phyloP scores from a whole-genome alignment of 2,329 filamentous ascomycete genomes.

The Xylariaceae sp. region DNA sequence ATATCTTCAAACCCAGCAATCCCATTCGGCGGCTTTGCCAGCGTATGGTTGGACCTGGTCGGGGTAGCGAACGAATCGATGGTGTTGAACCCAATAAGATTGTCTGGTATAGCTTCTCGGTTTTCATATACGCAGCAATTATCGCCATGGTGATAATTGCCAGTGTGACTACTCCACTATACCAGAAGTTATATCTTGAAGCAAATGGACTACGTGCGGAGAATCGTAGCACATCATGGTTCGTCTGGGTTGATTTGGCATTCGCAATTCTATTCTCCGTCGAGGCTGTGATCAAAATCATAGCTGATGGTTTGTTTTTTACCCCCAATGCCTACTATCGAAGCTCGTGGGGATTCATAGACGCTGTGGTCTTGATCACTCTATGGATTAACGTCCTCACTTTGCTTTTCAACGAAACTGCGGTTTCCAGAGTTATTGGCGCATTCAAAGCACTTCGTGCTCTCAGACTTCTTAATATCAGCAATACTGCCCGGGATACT shows the following conservation, averaged over 20 bases:
- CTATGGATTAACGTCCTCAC: slow-evolving; percentile 93
- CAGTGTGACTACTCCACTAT: slow-evolving; percentile 89
- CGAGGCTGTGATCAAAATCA: slow-evolving; percentile 85
- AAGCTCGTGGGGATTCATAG: slow-evolving; percentile 95
- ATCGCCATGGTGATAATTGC: slow-evolving; percentile 97
- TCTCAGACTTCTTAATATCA: slow-evolving; percentile 86
- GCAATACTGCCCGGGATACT: slow-evolving; percentile 89
- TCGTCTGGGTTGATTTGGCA: slow-evolving; percentile 86
- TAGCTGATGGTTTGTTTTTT: slow-evolving; percentile 94
- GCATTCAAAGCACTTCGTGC: slow-evolving; percentile 96
- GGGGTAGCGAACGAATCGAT: slow-evolving; percentile 81
- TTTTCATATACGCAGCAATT: slow-evolving; percentile 88
- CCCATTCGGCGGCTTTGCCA: slow-evolving; percentile 80
- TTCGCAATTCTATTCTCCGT: slow-evolving; percentile 83
- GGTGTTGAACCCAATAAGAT: slow-evolving; percentile 84
- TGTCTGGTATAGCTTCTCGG: slow-evolving; percentile 89
- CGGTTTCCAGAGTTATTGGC: slow-evolving; percentile 83
- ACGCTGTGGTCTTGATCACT: slow-evolving; percentile 84
- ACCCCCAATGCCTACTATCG: slow-evolving; percentile 96
- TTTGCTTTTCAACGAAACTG: slow-evolving; percentile 73
- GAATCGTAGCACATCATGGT: slow-evolving; percentile 74
- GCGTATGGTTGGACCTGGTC: slow-evolving; percentile 82
- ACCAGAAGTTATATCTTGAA: slow-evolving; percentile 81
- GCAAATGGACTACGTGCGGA: slow-evolving; percentile 34
- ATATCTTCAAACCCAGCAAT: slow-evolving; percentile 76